Base-by-base conservation (phyloP, 2,329 filamentous ascomycete species). In the Alternaria postmessia region DNA sequence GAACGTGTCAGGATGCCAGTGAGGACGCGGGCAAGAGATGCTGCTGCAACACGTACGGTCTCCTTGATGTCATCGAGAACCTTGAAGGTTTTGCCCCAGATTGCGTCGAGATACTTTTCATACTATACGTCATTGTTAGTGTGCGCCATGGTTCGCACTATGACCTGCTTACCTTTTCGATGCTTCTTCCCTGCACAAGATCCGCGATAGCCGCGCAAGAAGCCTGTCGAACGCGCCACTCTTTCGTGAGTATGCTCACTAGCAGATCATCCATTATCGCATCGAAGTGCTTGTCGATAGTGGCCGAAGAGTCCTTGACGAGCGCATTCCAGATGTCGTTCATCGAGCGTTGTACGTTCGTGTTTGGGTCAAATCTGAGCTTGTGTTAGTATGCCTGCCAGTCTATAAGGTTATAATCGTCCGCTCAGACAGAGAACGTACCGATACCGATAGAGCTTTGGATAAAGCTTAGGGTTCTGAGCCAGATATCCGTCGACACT, bases 31-130 rank as follows among this genome's bases (percentile, higher is more conserved):
- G 94, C 96, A 5, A 99, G 85, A 61, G 89, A 89, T 46, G 93
- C 85, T 1, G 95, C 95, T 1, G 93, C 91, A 36, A 86, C 84
- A 52, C 95, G 87, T 5, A 99, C 95, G 1, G 91, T 93, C 7
- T 90, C 91, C 76, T 99, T 99, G 77, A 98, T 96, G 76, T 99
- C 95, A 76, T 99, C 95, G 6, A 98, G 83, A 0, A 99, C 93
- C 72, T 93, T 96, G 78, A 98, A 91, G 0, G 93, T 91, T 28
- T 91, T 88, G 11, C 86, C 87, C 90, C 95, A 97, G 49, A 98
- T 93, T 20, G 93, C 87, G 54, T 89, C 86, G 51, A 98, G 90
- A 73, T 95, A 94, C 59, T 88, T 88, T 68, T 94, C 92, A 70
- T 97, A 98, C 78, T 90, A 20, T 1, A 12, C 7, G 11, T 11